phyloP scores from a whole-genome alignment of 106 monocot species.

The Triglochin maritima region DNA sequence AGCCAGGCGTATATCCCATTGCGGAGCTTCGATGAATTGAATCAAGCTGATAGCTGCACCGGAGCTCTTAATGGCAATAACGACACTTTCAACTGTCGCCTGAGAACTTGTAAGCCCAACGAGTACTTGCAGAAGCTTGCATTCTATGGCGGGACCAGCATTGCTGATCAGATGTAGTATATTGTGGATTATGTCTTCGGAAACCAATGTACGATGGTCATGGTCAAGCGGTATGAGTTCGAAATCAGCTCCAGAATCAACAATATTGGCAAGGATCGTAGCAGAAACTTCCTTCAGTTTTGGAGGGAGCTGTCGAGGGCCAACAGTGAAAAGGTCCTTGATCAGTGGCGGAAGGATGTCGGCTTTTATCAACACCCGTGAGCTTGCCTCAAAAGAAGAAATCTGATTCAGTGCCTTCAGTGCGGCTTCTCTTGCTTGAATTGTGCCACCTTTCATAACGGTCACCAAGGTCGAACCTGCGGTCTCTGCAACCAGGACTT shows the following conservation, averaged over 20 bases:
- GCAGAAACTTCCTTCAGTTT: slow-evolving; percentile 20
- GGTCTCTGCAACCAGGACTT: slow-evolving; percentile 17
- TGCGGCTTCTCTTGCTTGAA: slow-evolving; percentile 19
- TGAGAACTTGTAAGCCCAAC: slow-evolving; percentile 72
- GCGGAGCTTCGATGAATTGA: slow-evolving; percentile 79
- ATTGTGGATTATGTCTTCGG: slow-evolving; percentile 79
- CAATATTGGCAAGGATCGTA: slow-evolving; percentile 23
- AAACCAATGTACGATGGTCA: slow-evolving; percentile 50
- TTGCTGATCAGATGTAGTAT: slow-evolving; percentile 91
- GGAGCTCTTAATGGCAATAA: slow-evolving; percentile 76
- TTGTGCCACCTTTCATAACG: slow-evolving; percentile 33
- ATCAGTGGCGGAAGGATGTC: slow-evolving; percentile 30
- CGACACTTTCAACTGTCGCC: slow-evolving; percentile 41
- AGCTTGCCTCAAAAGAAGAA: slow-evolving; percentile 16
- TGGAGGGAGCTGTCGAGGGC: slow-evolving; percentile 11
- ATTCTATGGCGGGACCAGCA: slow-evolving; percentile 82
- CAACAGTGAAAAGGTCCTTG: slow-evolving; percentile 15
- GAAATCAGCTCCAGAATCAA: slow-evolving; percentile 15
- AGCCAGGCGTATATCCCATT: slow-evolving; percentile 64
- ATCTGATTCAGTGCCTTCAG: slow-evolving; percentile 26
- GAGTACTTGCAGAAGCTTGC: slow-evolving; percentile 82
- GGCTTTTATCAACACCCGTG: slow-evolving; percentile 5
- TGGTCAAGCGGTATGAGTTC: slow-evolving; percentile 52
- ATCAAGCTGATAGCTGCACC: slow-evolving; percentile 82
- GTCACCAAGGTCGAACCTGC: slow-evolving; percentile 37